Conservation (phyloP, 306 rosid species). For the Acacia crassicarpa region DNA sequence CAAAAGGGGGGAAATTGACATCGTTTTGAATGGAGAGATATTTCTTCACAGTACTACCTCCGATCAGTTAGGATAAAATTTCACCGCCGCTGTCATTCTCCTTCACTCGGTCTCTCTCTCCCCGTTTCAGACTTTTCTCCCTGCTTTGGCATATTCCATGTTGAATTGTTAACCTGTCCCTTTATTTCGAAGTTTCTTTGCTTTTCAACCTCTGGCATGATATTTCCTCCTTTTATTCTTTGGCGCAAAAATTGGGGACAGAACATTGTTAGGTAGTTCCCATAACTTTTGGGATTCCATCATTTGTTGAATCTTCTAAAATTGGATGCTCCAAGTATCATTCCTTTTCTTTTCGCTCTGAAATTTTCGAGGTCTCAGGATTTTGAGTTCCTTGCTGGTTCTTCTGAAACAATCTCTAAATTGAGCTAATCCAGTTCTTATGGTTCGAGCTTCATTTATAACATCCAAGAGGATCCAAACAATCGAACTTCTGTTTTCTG, state of each 20-base stretch:
- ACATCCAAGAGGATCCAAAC: neutral
- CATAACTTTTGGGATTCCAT: neutral
- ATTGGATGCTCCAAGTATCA: neutral
- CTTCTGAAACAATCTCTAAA: neutral
- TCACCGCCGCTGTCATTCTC: too few species aligned
- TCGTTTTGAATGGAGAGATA: too few species aligned
- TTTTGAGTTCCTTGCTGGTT: neutral
- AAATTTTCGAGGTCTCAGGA: neutral
- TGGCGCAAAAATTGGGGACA: neutral
- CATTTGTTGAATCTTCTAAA: neutral
- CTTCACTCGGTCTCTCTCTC: too few species aligned
- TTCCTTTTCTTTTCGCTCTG: neutral
- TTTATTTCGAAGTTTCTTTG: neutral
- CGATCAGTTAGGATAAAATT: neutral
- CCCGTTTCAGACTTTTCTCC: neutral
- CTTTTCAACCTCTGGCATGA: neutral
- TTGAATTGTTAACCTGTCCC: neutral
- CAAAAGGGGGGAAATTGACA: too few species aligned
- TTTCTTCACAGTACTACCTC: neutral
- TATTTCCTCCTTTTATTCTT: neutral
- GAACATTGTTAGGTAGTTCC: neutral
- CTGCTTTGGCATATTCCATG: neutral
- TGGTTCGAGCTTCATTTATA: neutral
- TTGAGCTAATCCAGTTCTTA: neutral
- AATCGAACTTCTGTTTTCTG: neutral